Percentiles rank a stretch among this genome's conserved stretches.
Evolutionary conservation across 1,284 basidiomycete genomes (phyloP).

Genomic region (Ganoderma meredithae): DNA sequence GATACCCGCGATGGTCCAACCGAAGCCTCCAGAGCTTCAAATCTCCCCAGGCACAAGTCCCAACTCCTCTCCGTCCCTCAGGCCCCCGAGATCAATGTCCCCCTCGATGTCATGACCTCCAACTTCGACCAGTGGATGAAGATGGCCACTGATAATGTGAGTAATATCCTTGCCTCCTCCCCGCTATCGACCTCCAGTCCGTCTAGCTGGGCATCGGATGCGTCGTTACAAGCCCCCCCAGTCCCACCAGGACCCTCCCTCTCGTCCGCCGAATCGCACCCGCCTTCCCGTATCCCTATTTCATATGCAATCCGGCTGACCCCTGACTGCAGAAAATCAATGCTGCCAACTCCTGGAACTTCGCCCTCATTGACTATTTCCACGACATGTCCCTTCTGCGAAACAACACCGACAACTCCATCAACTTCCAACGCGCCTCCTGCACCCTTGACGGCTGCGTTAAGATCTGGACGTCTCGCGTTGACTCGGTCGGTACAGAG

Average conservation of each 20-base stretch:
- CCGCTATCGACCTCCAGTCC: neutral
- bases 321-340: constrained; percentile 90
- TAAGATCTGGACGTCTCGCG: constrained; percentile 99
- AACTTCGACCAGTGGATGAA: constrained; percentile 99
- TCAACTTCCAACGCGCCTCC: constrained; percentile 99
- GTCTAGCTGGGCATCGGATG: neutral
- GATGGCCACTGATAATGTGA: constrained; percentile 97
- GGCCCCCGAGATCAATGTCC: constrained; percentile 64
- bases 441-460: constrained; percentile 99
- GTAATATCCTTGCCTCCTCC: constrained; percentile 38
- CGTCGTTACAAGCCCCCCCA: neutral
- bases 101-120: constrained; percentile 83
- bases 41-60: constrained; percentile 61
- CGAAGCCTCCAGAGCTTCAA: constrained; percentile 50
- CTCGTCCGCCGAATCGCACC: neutral
- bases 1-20: constrained; percentile 36
- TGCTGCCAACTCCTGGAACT: constrained; percentile 96
- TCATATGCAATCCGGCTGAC: constrained; percentile 7
- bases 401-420: constrained; percentile 90
- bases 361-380: constrained; percentile 99
- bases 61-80: constrained; percentile 69
- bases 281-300: neutral
- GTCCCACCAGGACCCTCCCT: neutral
- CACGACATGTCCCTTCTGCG: constrained; percentile 98
- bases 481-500: constrained; percentile 96